Evolutionary conservation across 345 rosid species (phyloP), one percentile per base, ranked within the genome.

Genomic region (Firmiana major): DNA sequence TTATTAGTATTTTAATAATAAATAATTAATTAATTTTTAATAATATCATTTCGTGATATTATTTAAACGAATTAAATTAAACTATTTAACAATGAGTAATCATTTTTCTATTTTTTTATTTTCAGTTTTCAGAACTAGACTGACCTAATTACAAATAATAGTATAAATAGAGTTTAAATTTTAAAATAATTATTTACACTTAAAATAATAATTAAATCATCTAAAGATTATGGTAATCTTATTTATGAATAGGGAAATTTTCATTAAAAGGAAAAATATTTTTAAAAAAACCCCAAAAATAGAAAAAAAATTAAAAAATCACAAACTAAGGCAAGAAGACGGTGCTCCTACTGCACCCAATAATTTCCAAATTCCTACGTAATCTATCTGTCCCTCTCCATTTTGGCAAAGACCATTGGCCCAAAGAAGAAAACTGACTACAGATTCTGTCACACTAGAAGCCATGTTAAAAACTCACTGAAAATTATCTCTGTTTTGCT

Each of bases 401-500:
- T 13, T 69, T 15, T 7, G 42, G 15, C 60, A 34, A 71, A 19
- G 19, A 1, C 60, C 28, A 19, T 71, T 17, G 62, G 74, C 43
- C 43, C 4, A 51, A 9, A 19, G 10, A 19, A 31, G 28, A 34
- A 16, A 51, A 71, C 3, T 1, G 54, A 68, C 19, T 22, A 45
- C 9, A 46, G 46, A 71, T 34, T 71, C 62, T 34, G 19, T 19
- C 43, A 70, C 36, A 17, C 17, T 2, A 3, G 55, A 69, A 71
- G 9, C 38, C 40, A 19, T n/a, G 46, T 10, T 53, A 19, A 7
- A 53, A 38, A 40, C 51, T 22, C 38, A 38, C 34, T 9, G 63
- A 72, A 72, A 57, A 9, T 60, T 63, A 36, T 75, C 54, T 49
- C 46, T 31, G 62, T 49, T n/a, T 48, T 75, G 58, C n/a, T 58